Evolutionary conservation across 148 eudicot species (phyloP), one percentile per base, ranked within the genome.

Genomic region (Diospyros kaki): DNA sequence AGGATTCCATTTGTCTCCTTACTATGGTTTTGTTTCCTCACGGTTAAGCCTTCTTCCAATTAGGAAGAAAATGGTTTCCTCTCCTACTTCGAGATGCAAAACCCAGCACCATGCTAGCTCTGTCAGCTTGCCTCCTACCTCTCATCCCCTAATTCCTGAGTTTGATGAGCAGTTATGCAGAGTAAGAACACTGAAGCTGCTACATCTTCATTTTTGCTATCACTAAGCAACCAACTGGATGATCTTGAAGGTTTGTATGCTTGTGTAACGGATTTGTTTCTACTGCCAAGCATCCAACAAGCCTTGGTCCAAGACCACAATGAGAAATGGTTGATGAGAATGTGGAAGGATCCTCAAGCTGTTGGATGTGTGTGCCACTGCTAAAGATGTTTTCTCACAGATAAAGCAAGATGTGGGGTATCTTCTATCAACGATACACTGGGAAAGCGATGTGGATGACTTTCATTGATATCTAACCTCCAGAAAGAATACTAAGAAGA

Each of bases 201-300:
- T 8, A 4, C 82, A 40, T 60, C 77, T 3, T 76, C 78, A 40
- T 52, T 50, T 4, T 10, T 83, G 41, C 59, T 79, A 50, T 13
- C 28, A 28, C 28, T 82, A 6, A 74, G 69, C 64, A 17, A 60
- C 18, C 78, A 66, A 46, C 77, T 84, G 52, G 7, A 17, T 8
- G 54, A 56, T n/a, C 73, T 80, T 42, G 39, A 50, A 13, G 58
- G 76, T 39, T 58, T 84, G 51, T 85, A 80, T 12, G 72, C 42
- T 18, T 75, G 69, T 58, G 73, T 82, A 15, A 82, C 70, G 68
- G 82, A 83, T 42, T 68, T 85, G 64, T 82, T 80, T 52, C 82
- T 69, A 17, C 28, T 85, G 50, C 86, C 82, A 17, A 67, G 41
- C 64, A 74, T 65, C 53, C 85, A 85, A 77, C 75, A 71, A 64